Evolutionary conservation across 495 filamentous ascomycete genomes (phyloP).

Genomic region (Entonaema liquescens): DNA sequence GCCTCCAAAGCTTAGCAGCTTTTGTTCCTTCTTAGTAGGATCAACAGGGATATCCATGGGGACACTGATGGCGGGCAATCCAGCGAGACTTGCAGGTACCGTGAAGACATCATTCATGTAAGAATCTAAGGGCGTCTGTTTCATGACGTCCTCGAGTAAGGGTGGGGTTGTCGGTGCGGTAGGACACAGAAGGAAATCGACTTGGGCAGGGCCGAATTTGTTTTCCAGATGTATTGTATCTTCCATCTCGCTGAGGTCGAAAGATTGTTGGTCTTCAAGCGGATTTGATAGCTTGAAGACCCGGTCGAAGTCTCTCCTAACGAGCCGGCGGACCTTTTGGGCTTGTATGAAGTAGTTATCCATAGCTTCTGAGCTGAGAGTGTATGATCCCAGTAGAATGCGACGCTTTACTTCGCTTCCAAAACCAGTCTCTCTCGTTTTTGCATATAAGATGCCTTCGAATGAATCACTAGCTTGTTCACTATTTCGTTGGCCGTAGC

Average conservation of each 20-base stretch:
- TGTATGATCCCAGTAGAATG: slow-evolving; percentile 90
- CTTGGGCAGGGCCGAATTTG: slow-evolving; percentile 60
- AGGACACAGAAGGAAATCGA: slow-evolving; percentile 90
- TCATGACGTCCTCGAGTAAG: slow-evolving; percentile 60
- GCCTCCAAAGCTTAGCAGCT: slow-evolving; percentile 60
- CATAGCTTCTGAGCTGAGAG: slow-evolving; percentile 86
- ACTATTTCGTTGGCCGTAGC: slow-evolving; percentile 73
- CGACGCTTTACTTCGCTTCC: slow-evolving; percentile 85
- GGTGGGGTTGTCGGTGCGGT: slow-evolving; percentile 85
- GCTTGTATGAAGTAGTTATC: slow-evolving; percentile 98
- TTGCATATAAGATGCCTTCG: slow-evolving; percentile 72
- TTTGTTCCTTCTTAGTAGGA: slow-evolving; percentile 41
- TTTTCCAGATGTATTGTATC: slow-evolving; percentile 52
- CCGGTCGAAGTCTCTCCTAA: slow-evolving; percentile 83
- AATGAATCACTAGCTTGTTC: slow-evolving; percentile 46
- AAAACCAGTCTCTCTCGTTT: slow-evolving; percentile 75
- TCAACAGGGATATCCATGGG: slow-evolving; percentile 63
- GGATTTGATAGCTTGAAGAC: slow-evolving; percentile 76
- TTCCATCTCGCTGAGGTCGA: slow-evolving; percentile 57
- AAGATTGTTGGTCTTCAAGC: slow-evolving; percentile 59
- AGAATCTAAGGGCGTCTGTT: slow-evolving; percentile 51
- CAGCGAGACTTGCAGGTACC: slow-evolving; percentile 91
- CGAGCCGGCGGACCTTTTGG: slow-evolving; percentile 83
- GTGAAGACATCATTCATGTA: slow-evolving; percentile 97
- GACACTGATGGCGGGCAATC: slow-evolving; percentile 86